phyloP scores from a whole-genome alignment of 2,329 filamentous ascomycete genomes.

The Cylindrodendrum hubeiense region DNA sequence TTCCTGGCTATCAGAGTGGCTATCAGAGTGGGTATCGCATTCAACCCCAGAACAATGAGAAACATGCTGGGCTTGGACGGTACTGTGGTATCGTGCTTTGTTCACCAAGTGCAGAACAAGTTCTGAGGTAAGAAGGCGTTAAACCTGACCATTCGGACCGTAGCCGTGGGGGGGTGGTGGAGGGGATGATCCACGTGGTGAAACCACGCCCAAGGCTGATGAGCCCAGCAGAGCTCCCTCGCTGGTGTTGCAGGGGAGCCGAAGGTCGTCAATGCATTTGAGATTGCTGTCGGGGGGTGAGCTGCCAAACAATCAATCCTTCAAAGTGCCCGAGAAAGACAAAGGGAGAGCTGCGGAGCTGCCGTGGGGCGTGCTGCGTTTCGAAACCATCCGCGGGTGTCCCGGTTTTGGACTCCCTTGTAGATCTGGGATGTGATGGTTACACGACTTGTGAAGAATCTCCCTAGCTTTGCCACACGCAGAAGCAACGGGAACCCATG shows the following conservation, averaged over 20 bases:
- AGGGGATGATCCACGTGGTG: constrained; percentile 42
- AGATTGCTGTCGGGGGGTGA: constrained; percentile 2
- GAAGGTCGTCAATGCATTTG: constrained; percentile 24
- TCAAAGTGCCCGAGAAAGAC: neutral
- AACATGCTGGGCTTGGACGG: neutral
- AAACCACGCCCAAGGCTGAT: constrained; percentile 34
- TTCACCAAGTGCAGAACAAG: constrained; percentile 20
- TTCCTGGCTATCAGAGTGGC: constrained; percentile 19
- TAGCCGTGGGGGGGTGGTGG: constrained; percentile 33
- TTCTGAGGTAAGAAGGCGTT: constrained; percentile 27
- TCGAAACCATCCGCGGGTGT: constrained; percentile 28
- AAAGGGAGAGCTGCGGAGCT: constrained; percentile 11
- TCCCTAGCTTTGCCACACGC: constrained; percentile 23
- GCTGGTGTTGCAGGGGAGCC: constrained; percentile 16
- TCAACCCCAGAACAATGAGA: neutral
- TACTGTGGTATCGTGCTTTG: constrained; percentile 17
- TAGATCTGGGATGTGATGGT: constrained; percentile 29
- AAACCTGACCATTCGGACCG: constrained; percentile 35
- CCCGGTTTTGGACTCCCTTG: constrained; percentile 27
- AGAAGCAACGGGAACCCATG: constrained; percentile 12
- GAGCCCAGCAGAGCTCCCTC: constrained; percentile 23
- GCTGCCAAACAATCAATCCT: constrained; percentile 5
- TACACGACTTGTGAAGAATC: constrained; percentile 21
- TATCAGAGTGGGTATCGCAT: constrained; percentile 35
- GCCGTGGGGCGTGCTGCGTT: constrained; percentile 21